Percentiles rank a stretch among this genome's conserved stretches.
These are phyloP conservation scores for Thinopyrum elongatum DNA, from an alignment of 176 grass and related monocot species.

Conservation along the genomic window DNA sequence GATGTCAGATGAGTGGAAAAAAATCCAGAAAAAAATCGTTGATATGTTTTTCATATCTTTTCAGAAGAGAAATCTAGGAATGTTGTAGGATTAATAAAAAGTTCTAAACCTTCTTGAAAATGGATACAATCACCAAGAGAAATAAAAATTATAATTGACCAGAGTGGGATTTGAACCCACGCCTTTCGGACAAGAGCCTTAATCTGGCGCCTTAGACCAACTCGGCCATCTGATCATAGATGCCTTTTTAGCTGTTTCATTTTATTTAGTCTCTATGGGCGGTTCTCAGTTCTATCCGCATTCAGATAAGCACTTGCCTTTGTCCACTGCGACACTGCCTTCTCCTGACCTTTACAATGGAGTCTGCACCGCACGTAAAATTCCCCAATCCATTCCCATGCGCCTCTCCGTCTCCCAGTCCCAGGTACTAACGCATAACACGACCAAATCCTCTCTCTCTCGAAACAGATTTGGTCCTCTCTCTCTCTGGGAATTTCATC, in stretches of 20 bases:
- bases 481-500: background rate
- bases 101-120: too few relatives aligned
- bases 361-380: background rate
- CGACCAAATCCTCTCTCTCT: background rate
- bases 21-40: too few relatives aligned
- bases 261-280: accelerated
- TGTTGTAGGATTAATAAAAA: too few relatives aligned
- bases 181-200: constrained; percentile 74
- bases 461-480: background rate
- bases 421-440: background rate
- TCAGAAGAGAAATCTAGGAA: too few relatives aligned
- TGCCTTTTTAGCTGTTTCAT: too few relatives aligned
- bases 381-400: background rate
- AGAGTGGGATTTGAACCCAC: constrained; percentile 91
- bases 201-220: constrained; percentile 88
- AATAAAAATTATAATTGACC: too few relatives aligned
- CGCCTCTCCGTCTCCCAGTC: constrained; percentile 19
- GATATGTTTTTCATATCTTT: background rate
- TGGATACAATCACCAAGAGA: too few relatives aligned
- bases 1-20: too few relatives aligned
- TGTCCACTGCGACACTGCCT: background rate
- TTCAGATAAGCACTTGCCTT: background rate
- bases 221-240: constrained; percentile 55
- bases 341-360: constrained; percentile 17
- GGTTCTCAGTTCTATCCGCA: background rate